Conservation (phyloP, 768 basidiomycete genomes). For the Mycena rosella region DNA sequence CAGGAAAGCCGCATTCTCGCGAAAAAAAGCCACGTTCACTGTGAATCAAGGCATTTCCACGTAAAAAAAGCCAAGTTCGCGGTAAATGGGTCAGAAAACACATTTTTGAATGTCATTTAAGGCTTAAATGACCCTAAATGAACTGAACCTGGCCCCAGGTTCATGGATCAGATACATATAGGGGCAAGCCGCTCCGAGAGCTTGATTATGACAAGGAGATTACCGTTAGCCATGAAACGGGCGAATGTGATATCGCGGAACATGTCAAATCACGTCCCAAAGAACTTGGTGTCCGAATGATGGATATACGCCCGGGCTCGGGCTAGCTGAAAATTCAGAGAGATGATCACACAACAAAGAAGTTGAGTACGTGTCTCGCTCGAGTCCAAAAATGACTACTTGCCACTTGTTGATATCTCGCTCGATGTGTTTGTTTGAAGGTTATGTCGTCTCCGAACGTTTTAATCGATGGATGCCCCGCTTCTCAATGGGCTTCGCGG, state of each 20-base stretch:
- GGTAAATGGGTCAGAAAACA: no score
- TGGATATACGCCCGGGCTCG: slow-evolving; percentile 20
- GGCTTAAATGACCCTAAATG: no score
- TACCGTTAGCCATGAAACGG: slow-evolving; percentile 16
- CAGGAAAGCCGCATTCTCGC: no score
- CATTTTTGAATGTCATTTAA: no score
- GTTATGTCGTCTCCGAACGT: slow-evolving; percentile 26
- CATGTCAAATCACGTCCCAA: slow-evolving; percentile 17
- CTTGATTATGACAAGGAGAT: slow-evolving; percentile 24
- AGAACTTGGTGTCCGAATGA: slow-evolving; percentile 6
- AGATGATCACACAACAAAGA: not conserved
- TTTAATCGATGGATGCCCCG: slow-evolving; percentile 36
- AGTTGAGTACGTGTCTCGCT: not conserved
- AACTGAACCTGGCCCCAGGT: no score
- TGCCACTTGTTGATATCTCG: slow-evolving; percentile 20
- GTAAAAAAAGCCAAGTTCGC: no score
- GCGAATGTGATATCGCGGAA: slow-evolving; percentile 12
- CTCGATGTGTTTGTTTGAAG: slow-evolving; percentile 10
- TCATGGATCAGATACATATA: no score
- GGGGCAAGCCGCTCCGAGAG: not conserved
- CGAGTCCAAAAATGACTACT: not conserved
- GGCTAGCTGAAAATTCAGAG: slow-evolving; percentile 5
- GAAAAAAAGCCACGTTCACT: no score
- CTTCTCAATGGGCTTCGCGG: slow-evolving; percentile 42
- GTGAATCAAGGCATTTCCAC: no score